A percentile compares a stretch with the other conserved stretches of the same genome.
phyloP scores from a whole-genome alignment of 192 early-diverging fungal genomes.

The Tieghemiomyces parasiticus region DNA sequence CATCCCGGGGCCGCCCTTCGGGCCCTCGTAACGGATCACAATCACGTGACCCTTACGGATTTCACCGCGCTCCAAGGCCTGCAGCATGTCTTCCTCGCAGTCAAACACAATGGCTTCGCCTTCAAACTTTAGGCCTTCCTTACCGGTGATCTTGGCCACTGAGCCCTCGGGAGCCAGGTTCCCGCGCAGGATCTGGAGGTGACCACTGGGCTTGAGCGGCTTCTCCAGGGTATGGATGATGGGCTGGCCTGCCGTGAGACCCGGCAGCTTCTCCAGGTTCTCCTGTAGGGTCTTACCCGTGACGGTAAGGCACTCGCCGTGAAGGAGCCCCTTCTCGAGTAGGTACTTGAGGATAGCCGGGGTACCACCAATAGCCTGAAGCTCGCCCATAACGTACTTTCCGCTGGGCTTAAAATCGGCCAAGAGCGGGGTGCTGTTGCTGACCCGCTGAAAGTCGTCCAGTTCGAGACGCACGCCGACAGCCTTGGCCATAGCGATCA shows the following conservation, averaged over 20 bases:
- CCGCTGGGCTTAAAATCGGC: slow-evolving; percentile 98
- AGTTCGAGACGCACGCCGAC: slow-evolving; percentile 70
- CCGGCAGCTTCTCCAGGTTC: slow-evolving; percentile 68
- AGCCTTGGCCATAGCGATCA: slow-evolving; percentile 78
- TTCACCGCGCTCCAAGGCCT: slow-evolving; percentile 69
- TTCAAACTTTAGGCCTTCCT: slow-evolving; percentile 83
- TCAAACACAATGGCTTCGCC: slow-evolving; percentile 89
- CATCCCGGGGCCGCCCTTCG: slow-evolving; percentile 98
- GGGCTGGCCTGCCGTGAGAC: slow-evolving; percentile 66
- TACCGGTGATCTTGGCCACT: slow-evolving; percentile 99
- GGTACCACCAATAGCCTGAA: slow-evolving; percentile 83
- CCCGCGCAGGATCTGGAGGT: slow-evolving; percentile 88
- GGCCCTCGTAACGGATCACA: slow-evolving; percentile 95
- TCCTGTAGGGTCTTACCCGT: slow-evolving; percentile 95
- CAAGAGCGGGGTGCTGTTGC: slow-evolving; percentile 82
- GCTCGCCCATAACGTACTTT: slow-evolving; percentile 96
- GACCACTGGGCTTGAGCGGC: slow-evolving; percentile 90
- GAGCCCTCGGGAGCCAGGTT: slow-evolving; percentile 90
- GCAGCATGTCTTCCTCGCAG: slow-evolving; percentile 83
- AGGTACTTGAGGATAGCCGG: slow-evolving; percentile 94
- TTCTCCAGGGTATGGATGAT: slow-evolving; percentile 66
- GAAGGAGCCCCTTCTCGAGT: slow-evolving; percentile 61
- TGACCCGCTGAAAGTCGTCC: slow-evolving; percentile 90
- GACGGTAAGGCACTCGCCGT: slow-evolving; percentile 86
- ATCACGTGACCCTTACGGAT: slow-evolving; percentile 86